Evolutionary conservation across 495 filamentous ascomycete species (phyloP).

Genomic region (Neurospora sublineolata): DNA sequence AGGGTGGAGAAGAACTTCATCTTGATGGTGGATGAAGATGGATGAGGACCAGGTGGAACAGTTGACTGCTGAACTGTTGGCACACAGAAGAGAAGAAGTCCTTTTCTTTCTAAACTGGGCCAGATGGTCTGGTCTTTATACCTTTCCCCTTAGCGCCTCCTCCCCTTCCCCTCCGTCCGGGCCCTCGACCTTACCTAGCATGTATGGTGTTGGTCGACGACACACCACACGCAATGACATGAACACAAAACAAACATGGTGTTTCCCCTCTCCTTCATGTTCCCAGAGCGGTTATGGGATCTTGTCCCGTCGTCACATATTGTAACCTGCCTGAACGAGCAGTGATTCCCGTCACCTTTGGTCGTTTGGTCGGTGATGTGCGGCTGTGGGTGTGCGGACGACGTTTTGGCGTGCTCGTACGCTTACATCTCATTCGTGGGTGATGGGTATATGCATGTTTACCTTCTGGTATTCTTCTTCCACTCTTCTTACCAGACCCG

Average conservation of each 20-base stretch:
- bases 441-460: neutral
- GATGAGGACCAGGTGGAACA: neutral
- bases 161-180: neutral
- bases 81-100: neutral
- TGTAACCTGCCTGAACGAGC: neutral
- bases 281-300: neutral
- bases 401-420: neutral
- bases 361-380: neutral
- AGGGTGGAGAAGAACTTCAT: neutral
- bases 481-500: neutral
- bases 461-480: neutral
- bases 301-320: neutral
- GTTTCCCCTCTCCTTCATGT: neutral
- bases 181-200: neutral
- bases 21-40: neutral
- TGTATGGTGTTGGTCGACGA: neutral
- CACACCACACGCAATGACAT: neutral
- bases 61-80: neutral
- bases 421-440: neutral
- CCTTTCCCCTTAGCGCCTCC: neutral
- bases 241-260: neutral
- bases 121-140: neutral
- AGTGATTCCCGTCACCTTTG: neutral
- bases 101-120: neutral
- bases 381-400: neutral